Conservation (phyloP, 768 basidiomycete genomes). For the Lepiota venenata region DNA sequence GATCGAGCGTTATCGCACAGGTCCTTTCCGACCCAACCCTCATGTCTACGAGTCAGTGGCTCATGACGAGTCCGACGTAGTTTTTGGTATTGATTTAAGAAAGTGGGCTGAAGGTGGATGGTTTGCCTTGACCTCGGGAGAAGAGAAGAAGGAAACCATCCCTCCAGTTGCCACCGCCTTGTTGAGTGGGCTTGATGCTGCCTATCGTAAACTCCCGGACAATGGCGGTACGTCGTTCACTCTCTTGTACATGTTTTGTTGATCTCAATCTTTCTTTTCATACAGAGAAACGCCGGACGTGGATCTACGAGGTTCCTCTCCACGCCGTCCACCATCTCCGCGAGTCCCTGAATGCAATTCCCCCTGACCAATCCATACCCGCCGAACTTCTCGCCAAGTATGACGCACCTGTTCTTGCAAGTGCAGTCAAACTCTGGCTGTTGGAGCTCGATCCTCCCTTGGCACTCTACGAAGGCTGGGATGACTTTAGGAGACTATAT, state of each 20-base stretch:
- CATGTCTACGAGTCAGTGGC: conserved; percentile 85
- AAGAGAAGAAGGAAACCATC: conserved; percentile 56
- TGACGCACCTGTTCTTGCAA: conserved; percentile 85
- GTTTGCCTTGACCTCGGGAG: conserved; percentile 50
- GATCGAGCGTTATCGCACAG: conserved; percentile 91
- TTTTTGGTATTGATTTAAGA: conserved; percentile 89
- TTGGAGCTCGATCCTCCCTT: conserved; percentile 91
- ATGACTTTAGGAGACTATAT: conserved; percentile 86
- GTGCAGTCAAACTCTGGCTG: conserved; percentile 82
- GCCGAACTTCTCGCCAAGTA: conserved; percentile 52
- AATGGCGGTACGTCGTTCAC: conserved; percentile 38
- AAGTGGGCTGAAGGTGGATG: conserved; percentile 89
- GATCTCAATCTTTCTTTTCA: background rate
- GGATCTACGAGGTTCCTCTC: conserved; percentile 95
- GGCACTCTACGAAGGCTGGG: conserved; percentile 86
- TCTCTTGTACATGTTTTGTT: background rate
- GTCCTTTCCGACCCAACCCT: conserved; percentile 84
- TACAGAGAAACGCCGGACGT: conserved; percentile 79
- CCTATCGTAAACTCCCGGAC: conserved; percentile 56
- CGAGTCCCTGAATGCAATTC: conserved; percentile 77
- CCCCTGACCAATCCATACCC: conserved; percentile 53
- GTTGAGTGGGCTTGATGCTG: conserved; percentile 56
- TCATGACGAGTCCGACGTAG: conserved; percentile 80
- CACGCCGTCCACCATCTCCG: conserved; percentile 81
- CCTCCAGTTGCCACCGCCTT: conserved; percentile 75